These are phyloP conservation scores for Hemisphaericaspora subhashii DNA, from an alignment of 1,139 yeast genomes.

Conservation along the genomic window DNA sequence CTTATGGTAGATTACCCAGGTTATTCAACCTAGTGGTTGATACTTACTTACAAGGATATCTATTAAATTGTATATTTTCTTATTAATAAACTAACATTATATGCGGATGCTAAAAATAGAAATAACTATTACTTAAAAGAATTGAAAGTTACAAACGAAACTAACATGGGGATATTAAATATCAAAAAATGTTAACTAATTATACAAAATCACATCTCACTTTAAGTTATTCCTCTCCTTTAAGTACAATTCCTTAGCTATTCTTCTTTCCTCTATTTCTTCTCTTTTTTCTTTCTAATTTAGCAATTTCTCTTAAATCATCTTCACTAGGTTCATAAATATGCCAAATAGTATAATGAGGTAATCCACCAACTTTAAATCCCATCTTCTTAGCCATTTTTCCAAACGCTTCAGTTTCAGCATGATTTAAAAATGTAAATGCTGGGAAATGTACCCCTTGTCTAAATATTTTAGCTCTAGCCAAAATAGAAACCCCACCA, in stretches of 20 bases:
- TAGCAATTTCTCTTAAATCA: conserved; percentile 73
- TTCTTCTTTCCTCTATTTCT: conserved; percentile 26
- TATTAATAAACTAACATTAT: background rate
- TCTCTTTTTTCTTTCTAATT: conserved; percentile 69
- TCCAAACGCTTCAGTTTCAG: conserved; percentile 93
- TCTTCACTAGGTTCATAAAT: conserved; percentile 86
- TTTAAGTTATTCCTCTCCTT: conserved; percentile 2
- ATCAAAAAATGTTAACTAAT: no score
- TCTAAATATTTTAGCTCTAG: conserved; percentile 78
- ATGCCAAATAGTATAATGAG: conserved; percentile 92
- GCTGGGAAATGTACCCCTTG: conserved; percentile 88
- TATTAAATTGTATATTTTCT: background rate
- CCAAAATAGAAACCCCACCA: conserved; percentile 84
- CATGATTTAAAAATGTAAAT: conserved; percentile 85
- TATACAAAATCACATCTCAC: background rate
- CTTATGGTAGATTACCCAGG: background rate
- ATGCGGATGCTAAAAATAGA: background rate
- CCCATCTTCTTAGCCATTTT: conserved; percentile 83
- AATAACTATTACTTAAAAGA: background rate
- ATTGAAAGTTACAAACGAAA: background rate
- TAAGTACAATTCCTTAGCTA: no score
- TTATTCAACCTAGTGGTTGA: background rate
- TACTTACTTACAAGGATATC: background rate
- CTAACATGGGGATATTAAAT: background rate
- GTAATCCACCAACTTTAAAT: conserved; percentile 76